Base-by-base conservation (phyloP, 2,329 filamentous ascomycete species). In the Dendrostoma leiphaemia region DNA sequence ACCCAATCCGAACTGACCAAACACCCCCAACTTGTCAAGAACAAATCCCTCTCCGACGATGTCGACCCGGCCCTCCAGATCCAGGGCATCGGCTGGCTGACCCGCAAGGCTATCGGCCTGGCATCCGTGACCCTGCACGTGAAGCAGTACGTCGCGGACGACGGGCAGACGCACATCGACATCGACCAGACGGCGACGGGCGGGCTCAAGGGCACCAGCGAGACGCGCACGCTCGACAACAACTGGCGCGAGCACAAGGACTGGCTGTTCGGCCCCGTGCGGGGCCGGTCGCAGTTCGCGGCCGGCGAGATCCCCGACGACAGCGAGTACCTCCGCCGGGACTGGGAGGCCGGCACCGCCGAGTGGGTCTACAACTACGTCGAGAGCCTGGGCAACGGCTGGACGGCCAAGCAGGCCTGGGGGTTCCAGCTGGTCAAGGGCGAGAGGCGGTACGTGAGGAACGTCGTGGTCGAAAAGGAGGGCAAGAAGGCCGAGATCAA, bases 241-340 rank as follows among this genome's bases (percentile, higher is more conserved):
- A 62, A 62, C 51, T 69, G 62, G 61, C 85, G 87, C 62, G 80
- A 82, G 59, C 89, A 92, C 75, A 74, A 74, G 23, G 91, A 96
- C 75, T 86, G 85, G 77, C 81, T 96, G 61, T 96, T 95, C 68
- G 91, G 91, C 55, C 74, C 72, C 52, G 80, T 94, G 59, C 74
- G 75, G 48, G 89, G 88, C 54, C 78, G 77, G 57, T 82, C 79
- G 40, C 71, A 75, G 43, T 84, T 71, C 19, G 23, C n/a, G n/a
- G n/a, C 29, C 38, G 74, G 71, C 17, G 76, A 79, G 17, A 69
- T 83, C 34, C 49, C 47, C 43, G 34, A 37, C 13, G 68, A 74
- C n/a, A 82, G 86, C 63, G 81, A 76, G 4, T 82, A 72, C 53
- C 74, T 86, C 51, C 76, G 75, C 59, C 69, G 76, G 46, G 81